Evolutionary conservation across 805 yeast genomes (phyloP).

Genomic region (Metschnikowia borealis): DNA sequence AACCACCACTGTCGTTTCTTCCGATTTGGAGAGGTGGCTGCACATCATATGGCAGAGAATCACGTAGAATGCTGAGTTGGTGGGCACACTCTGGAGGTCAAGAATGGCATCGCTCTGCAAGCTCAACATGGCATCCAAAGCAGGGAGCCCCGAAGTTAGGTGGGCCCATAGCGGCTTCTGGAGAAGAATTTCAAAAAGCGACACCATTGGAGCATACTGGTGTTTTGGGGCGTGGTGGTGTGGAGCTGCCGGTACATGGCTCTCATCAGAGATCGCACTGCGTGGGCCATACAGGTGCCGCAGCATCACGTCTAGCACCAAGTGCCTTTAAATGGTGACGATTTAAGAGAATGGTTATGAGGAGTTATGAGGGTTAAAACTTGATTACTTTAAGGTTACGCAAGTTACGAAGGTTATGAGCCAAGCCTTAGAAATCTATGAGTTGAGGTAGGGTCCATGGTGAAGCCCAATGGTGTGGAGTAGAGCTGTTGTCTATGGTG

Average conservation of each 20-base stretch:
- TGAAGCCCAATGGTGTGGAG: too few relatives aligned
- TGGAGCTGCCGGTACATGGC: not conserved
- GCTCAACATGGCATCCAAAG: constrained; percentile 26
- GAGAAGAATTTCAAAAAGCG: constrained; percentile 27
- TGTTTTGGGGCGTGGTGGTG: not conserved
- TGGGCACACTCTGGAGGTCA: constrained; percentile 39
- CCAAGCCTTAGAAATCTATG: too few relatives aligned
- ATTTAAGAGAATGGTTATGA: too few relatives aligned
- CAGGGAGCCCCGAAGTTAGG: constrained; percentile 25
- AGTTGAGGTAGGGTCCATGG: too few relatives aligned
- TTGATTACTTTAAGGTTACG: too few relatives aligned
- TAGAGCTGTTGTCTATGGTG: too few relatives aligned
- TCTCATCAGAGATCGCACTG: not conserved
- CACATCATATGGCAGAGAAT: constrained; percentile 23
- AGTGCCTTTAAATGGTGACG: too few relatives aligned
- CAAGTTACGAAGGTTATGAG: too few relatives aligned
- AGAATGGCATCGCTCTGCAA: constrained; percentile 23
- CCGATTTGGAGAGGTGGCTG: constrained; percentile 23
- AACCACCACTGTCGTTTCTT: constrained; percentile 21
- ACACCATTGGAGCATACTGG: constrained; percentile 23
- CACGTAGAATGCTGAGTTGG: constrained; percentile 20
- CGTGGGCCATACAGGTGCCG: not conserved
- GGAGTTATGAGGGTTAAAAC: too few relatives aligned
- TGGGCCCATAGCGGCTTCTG: constrained; percentile 25
- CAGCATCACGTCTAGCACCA: not conserved